Evolutionary conservation across 2,329 filamentous ascomycete genomes (phyloP).

Genomic region (Calonectria montana): DNA sequence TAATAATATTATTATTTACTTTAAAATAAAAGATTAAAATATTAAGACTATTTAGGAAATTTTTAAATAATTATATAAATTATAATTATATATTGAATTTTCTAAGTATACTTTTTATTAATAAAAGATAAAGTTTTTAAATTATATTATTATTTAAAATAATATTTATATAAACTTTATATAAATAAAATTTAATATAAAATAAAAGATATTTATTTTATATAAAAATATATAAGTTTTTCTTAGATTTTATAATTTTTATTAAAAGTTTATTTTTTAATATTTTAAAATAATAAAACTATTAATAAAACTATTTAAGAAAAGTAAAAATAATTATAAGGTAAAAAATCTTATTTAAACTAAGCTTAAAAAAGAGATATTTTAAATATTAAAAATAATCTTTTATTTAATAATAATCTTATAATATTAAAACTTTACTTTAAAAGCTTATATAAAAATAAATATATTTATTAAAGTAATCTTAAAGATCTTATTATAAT

Average conservation of each 20-base stretch:
- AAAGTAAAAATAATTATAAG: background rate
- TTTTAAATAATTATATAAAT: slow-evolving; percentile 13
- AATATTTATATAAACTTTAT: slow-evolving; percentile 8
- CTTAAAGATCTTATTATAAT: background rate
- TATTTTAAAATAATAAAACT: slow-evolving; percentile 9
- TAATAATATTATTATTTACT: slow-evolving; percentile 32
- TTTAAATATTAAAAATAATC: background rate
- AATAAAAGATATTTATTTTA: background rate
- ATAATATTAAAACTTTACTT: background rate
- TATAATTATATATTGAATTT: slow-evolving; percentile 20
- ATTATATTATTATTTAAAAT: slow-evolving; percentile 9
- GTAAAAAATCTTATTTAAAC: background rate
- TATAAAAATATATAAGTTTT: slow-evolving; percentile 15
- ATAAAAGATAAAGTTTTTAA: background rate
- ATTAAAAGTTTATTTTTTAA: slow-evolving; percentile 4
- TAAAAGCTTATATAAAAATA: background rate
- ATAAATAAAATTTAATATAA: slow-evolving; percentile 9
- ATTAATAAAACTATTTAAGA: slow-evolving; percentile 11
- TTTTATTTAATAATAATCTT: slow-evolving; percentile 14
- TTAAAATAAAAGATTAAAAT: slow-evolving; percentile 19
- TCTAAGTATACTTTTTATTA: slow-evolving; percentile 21
- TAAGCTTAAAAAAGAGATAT: background rate
- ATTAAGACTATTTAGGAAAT: slow-evolving; percentile 22
- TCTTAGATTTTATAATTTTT: slow-evolving; percentile 17
- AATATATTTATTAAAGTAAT: background rate